Evolutionary conservation across 495 filamentous ascomycete genomes (phyloP), one percentile per base, ranked within the genome.

Genomic region (Evansstolkia leycettana): DNA sequence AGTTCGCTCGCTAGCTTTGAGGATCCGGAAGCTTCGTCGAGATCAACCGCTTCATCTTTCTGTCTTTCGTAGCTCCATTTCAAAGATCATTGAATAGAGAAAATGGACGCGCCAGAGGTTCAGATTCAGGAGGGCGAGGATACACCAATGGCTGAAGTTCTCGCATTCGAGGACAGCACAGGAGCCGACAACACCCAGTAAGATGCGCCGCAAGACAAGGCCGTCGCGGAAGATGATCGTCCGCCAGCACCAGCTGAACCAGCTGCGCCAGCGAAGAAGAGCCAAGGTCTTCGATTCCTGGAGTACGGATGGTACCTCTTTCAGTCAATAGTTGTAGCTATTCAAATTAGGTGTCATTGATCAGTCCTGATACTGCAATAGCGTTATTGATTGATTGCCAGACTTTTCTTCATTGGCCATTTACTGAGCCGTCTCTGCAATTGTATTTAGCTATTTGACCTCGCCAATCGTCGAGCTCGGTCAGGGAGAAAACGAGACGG

Each of bases 401-500:
- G 25, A 7, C 14, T 11, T 23, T 19, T 39, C 34, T 33, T 31
- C 17, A 33, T 16, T 36, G 16, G 5, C 28, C 23, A 17, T 25
- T 8, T 17, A 31, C 9, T 32, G 14, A 15, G 14, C 5, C 17
- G 39, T 17, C 23, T 12, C 2, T n/a, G 43, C 50, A 17, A 52
- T 24, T 0, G 36, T 19, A n/a, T 6, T 19, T 23, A 64, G 60
- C 13, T 59, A 52, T 52, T 69, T 94, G 14, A 76, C 71, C 34
- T 86, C 80, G 20, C 87, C 89, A 0, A 75, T 93, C 15, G 72
- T 96, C 24, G 78, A 79, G 14, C 60, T 94, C 17, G 88, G 89
- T 17, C 48, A 51, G 25, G 73, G 73, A 24, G 72, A 73, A 7
- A 50, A 61, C 2, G 63, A 75, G 43, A 75, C 76, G 7, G 55